Evolutionary conservation across 352 stramenopile genomes (phyloP), one percentile per base, ranked within the genome.

Genomic region (Aphanomyces stellatus): DNA sequence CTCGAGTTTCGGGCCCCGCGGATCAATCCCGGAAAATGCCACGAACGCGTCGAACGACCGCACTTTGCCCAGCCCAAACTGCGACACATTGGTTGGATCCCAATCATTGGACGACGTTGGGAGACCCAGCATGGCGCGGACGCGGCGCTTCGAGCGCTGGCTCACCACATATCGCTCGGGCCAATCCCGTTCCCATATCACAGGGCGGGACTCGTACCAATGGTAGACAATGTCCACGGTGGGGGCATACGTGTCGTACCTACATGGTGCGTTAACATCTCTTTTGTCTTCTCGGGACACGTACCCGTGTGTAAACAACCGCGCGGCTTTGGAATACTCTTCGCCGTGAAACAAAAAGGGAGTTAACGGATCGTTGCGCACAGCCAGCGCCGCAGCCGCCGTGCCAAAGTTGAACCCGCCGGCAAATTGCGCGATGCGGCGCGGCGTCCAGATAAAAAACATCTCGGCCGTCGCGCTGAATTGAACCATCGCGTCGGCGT

Each of bases 141-240:
- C 80, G 30, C 84, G 80, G 48, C 84, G 81, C 74, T 88, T 90
- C 42, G 84, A 87, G 42, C 72, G 43, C 70, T 90, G 82, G 72
- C 88, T 78, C 57, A 88, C 75, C 43, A 79, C 68, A 41, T 81
- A 90, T 24, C 82, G 80, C 69, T 80, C 51, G 27, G 73, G 78
- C 84, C 84, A 92, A 70, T 90, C 80, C 43, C 78, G 77, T 72
- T 92, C 84, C 84, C 81, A 92, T 46, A 90, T 79, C 27, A 90
- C 84, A 51, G 89, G 88, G 61, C 84, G 81, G 62, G 78, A 79
- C 70, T 91, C 81, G 66, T 93, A 93, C 81, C 81, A 90, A 62
- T 91, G 82, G 59, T 83, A 91, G 28, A 82, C 77, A 8, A 90
- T 77, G 68, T 90, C 80, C 48, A 87, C 76, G 2, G 71, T 79